Base-by-base conservation (phyloP, 108 stramenopile genomes). In the Cyclotella cryptica region DNA sequence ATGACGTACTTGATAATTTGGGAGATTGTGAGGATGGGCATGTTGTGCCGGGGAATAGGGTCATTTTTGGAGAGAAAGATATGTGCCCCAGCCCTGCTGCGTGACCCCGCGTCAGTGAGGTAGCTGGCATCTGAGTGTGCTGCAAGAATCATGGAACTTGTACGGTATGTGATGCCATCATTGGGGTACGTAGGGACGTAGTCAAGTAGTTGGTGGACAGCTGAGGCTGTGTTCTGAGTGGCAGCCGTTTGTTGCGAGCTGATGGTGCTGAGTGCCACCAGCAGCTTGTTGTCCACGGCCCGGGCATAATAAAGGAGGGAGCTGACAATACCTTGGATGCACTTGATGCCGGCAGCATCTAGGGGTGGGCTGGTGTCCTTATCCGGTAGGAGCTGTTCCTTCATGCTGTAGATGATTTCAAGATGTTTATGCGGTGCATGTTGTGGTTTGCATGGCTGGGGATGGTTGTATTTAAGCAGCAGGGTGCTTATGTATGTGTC, bases 211-310 rank as follows among this genome's bases (percentile, higher is more conserved):
- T 51, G 49, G 49, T 51, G 49, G 49, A 51, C 49, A 18, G 49
- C 49, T 8, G 49, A 3, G 1, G 18, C 19, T 18, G 49, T 51
- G 49, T 19, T 51, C 49, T 51, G n/a, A 3, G 49, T 51, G n/a
- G 49, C 49, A 19, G 18, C 19, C 3, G 49, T 3, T 51, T 59
- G 58, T 5, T 28, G 26, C 3, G 26, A 5, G 58, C 58, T 28
- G 27, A 59, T 59, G 27, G 22, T 24, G 58, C 62, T 41, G 35
- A 41, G 62, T 2, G 62, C 40, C n/a, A 2, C 62, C 3, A 39
- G 62, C n/a, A 63, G 14, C 35, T 63, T 63, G 40, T 63, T 42
- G 26, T 66, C 46, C 1, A 66, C 66, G 7, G 44, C 66, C 21
- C 44, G 44, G 3, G 24, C 66, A 13, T 49, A 66, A 44, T 66